Percentiles rank a stretch among this genome's conserved stretches.
phyloP scores from a whole-genome alignment of 176 grass and related monocot species.

The Coix lacrymajobi region DNA sequence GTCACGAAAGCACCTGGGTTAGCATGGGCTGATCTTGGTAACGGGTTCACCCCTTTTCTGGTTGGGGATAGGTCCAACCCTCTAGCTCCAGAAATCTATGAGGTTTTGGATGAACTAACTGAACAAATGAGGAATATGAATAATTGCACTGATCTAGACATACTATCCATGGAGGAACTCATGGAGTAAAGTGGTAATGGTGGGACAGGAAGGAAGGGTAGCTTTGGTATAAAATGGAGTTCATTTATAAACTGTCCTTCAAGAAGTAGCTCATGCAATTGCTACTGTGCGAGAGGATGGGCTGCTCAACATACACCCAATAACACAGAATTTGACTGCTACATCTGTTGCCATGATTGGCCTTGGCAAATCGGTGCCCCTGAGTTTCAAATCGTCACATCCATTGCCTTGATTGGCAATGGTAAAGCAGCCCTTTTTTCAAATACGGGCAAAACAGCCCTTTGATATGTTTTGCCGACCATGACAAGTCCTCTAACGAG shows the following conservation, averaged over 20 bases:
- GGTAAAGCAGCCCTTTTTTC: background rate
- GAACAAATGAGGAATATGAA: conserved; percentile 45
- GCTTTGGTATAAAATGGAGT: background rate
- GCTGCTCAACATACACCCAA: background rate
- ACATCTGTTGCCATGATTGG: background rate
- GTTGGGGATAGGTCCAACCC: conserved; percentile 53
- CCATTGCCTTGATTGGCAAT: background rate
- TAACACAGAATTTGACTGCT: background rate
- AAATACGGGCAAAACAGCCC: background rate
- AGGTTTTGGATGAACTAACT: conserved; percentile 44
- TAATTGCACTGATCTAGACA: conserved; percentile 22
- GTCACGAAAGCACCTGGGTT: conserved; percentile 54
- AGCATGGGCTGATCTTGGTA: conserved; percentile 71
- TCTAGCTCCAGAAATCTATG: conserved; percentile 54
- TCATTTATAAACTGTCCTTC: background rate
- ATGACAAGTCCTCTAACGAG: background rate
- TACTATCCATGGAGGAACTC: conserved; percentile 7
- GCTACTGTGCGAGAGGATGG: background rate
- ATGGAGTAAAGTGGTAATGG: background rate
- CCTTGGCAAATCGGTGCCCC: background rate
- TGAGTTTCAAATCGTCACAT: background rate
- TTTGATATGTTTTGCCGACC: background rate
- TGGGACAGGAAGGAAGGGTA: background rate
- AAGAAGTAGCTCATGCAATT: background rate
- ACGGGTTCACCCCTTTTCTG: conserved; percentile 53